Base-by-base conservation (phyloP, 257 asterid species). In the Nicotiana paniculata region DNA sequence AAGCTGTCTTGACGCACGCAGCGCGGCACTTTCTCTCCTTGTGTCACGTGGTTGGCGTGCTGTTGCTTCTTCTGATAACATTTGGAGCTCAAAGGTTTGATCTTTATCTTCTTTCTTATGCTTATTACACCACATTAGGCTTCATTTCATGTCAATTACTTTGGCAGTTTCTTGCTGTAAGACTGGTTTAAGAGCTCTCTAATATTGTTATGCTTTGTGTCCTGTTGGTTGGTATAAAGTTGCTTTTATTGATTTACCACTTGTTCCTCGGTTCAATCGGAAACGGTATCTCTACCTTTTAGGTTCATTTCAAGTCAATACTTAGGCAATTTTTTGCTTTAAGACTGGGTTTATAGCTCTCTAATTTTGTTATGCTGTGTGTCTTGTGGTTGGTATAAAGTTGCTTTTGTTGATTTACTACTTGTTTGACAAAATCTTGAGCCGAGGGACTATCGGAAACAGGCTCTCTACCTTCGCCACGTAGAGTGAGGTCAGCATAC, bases 71-170 rank as follows among this genome's bases (percentile, higher is more conserved):
- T 58, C 84, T 37, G 95, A 93, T 82, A 69, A 79, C 48, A 77
- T 95, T 81, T 95, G 98, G 98, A 90, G 86, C 39, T 82, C 85
- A 17, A 95, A 92, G 97, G 97, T 85, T 77, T 51, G 12, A 9
- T 35, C 18, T 46, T 18, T 26, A 5, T 43, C 51, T 43, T 9
- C 51, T 43, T 43, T 37, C 10, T 43, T 43, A 43, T 43, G 51
- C 10, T 43, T 43, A 43, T 43, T 43, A 9, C 51, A 43, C 3
- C 51, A 43, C 51, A 43, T 9, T 43, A 43, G 51, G 8, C 51
- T 69, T 67, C 11, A 46, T 18, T 77, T 83, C 57, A 12, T 43
- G 46, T n/a, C 15, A 24, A 21, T 39, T 16, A 33, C 28, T 70
- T 21, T 18, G 35, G n/a, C 21, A 1, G 9, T 74, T 12, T 18